Evolutionary conservation across 2,329 filamentous ascomycete species (phyloP).

Genomic region (Sporothrix variecibatus): DNA sequence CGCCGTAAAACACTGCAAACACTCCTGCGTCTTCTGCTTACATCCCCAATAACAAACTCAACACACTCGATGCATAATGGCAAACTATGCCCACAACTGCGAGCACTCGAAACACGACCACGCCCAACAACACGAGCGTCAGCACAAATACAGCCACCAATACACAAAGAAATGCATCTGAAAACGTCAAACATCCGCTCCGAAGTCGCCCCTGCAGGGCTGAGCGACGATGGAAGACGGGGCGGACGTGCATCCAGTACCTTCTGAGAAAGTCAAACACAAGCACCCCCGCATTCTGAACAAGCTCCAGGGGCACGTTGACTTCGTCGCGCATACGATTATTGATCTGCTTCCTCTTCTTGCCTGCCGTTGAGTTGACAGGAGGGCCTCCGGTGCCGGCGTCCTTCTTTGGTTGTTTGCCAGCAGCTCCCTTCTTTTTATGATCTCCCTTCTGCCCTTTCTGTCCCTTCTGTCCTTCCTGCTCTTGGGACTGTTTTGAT

Average conservation of each 20-base stretch:
- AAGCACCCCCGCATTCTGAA: slow-evolving; percentile 26
- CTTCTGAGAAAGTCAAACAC: slow-evolving; percentile 27
- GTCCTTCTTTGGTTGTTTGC: neutral
- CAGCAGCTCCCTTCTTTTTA: neutral
- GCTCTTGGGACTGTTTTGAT: neutral
- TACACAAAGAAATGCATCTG: slow-evolving; percentile 35
- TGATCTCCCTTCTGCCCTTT: neutral
- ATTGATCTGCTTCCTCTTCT: neutral
- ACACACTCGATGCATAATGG: neutral
- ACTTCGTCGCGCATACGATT: neutral
- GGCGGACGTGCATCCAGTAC: slow-evolving; percentile 43
- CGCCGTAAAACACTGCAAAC: neutral
- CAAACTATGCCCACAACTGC: slow-evolving; percentile 1
- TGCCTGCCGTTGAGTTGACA: neutral
- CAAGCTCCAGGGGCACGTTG: slow-evolving; percentile 10
- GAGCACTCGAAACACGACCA: slow-evolving; percentile 34
- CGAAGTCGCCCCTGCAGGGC: slow-evolving; percentile 38
- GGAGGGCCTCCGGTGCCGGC: slow-evolving; percentile 32
- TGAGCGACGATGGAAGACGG: slow-evolving; percentile 45
- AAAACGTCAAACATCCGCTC: slow-evolving; percentile 33
- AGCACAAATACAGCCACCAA: slow-evolving; percentile 37
- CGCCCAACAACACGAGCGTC: slow-evolving; percentile 27
- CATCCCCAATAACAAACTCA: slow-evolving; percentile 10
- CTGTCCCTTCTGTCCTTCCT: neutral
- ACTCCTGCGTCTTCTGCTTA: neutral